phyloP scores from a whole-genome alignment of 306 rosid species.

The Lathyrus tuberosus region DNA sequence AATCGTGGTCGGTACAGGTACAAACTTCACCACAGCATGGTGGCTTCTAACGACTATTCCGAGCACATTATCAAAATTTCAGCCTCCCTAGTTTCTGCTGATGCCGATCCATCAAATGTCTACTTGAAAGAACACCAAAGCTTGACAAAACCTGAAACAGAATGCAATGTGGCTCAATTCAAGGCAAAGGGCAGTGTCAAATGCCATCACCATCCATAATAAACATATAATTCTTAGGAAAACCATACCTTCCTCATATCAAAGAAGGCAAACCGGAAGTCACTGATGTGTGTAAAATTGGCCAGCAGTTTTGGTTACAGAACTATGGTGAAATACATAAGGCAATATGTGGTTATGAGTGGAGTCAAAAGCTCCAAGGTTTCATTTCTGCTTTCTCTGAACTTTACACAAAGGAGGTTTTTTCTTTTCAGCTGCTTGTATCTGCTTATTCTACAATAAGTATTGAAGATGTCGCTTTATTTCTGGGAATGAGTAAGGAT shows the following conservation, averaged over 20 bases:
- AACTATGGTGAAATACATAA: conserved; percentile 71
- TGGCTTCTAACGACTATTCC: too few species aligned
- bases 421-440: conserved; percentile 78
- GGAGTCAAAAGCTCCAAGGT: conserved; percentile 73
- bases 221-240: conserved; percentile 98
- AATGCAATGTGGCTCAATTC: too few species aligned
- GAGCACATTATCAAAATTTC: too few species aligned
- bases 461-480: conserved; percentile 72
- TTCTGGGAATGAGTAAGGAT: conserved; percentile 79
- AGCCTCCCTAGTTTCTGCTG: too few species aligned
- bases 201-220: too few species aligned
- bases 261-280: conserved; percentile 76
- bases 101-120: too few species aligned
- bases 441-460: conserved; percentile 92
- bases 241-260: conserved; percentile 60
- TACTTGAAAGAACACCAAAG: too few species aligned
- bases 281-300: conserved; percentile 74
- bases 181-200: too few species aligned
- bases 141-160: too few species aligned
- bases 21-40: too few species aligned
- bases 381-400: conserved; percentile 82
- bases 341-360: conserved; percentile 74
- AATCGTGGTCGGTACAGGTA: too few species aligned
- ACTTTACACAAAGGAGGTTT: conserved; percentile 80
- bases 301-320: conserved; percentile 74